Evolutionary conservation across 2,329 filamentous ascomycete species (phyloP), one percentile per base, ranked within the genome.

Genomic region (Teratosphaeria pseudoeucalypti): DNA sequence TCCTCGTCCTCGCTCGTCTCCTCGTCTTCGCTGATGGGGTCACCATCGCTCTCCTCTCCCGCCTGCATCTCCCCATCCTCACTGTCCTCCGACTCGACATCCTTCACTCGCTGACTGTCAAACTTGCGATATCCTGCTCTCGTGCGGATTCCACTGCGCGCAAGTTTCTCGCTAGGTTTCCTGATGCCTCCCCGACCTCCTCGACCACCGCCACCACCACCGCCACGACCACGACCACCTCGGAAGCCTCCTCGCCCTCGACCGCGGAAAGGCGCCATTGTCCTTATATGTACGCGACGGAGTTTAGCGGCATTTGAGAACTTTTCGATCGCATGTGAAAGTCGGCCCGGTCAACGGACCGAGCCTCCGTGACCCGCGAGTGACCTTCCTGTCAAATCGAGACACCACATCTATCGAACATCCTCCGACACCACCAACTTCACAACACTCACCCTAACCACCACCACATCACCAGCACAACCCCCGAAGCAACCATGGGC

Each of bases 401-500:
- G 37, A 43, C 11, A 16, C 37, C 37, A 43, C 37, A 16, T 2
- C 6, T 5, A 43, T 14, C 11, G 11, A 43, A n/a, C 37, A 43
- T 43, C 37, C 5, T 14, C 16, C 37, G 5, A 12, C 37, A n/a
- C 10, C 11, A 43, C 6, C 37, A 43, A 43, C 5, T 6, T 12
- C 9, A 43, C 37, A 43, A 43, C 4, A 11, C 9, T 39, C 37
- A 2, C 16, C 37, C 2, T 6, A 6, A 14, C 12, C 37, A 43
- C 6, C 37, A 14, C 9, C 12, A n/a, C 37, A 23, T 23, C 23
- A 23, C 2, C 23, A 23, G 1, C 23, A 23, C 23, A 23, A 23
- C 23, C 23, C 2, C 2, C 37, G n/a, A 6, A 34, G 4, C 29
- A 54, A 66, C 55, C 49, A 79, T 79, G 77, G 75, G 77, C 19